Evolutionary conservation across 2,329 filamentous ascomycete species (phyloP).

Genomic region (Botrytis deweyae): DNA sequence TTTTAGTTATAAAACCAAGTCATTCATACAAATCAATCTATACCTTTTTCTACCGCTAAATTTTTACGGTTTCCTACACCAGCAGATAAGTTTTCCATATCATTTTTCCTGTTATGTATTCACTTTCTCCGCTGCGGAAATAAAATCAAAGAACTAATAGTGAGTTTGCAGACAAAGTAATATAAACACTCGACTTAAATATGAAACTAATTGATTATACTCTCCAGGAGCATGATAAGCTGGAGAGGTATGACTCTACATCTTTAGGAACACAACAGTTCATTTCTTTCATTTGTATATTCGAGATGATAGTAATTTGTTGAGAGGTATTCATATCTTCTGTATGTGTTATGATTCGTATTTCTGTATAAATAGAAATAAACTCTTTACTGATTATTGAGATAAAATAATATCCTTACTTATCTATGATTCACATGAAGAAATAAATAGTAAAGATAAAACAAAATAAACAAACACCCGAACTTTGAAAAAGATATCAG

Average conservation of each 20-base stretch:
- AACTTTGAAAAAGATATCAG: not conserved
- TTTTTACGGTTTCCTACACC: not conserved
- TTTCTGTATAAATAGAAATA: too few relatives aligned
- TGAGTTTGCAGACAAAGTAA: not conserved
- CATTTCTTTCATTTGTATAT: not conserved
- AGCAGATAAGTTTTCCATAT: not conserved
- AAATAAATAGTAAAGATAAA: too few relatives aligned
- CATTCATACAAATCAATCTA: fast-evolving
- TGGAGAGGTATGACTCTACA: not conserved
- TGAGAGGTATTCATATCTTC: fast-evolving
- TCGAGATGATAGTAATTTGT: not conserved
- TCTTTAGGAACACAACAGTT: not conserved
- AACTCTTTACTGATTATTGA: too few relatives aligned
- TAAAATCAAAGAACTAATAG: not conserved
- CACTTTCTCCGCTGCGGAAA: not conserved
- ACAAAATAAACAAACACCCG: too few relatives aligned
- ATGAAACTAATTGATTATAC: not conserved
- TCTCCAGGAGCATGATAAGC: not conserved
- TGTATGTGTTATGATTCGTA: fast-evolving
- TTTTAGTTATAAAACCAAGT: too few relatives aligned
- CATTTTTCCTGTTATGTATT: not conserved
- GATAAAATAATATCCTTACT: too few relatives aligned
- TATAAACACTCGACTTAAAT: fast-evolving
- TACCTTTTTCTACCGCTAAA: not conserved
- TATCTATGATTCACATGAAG: too few relatives aligned